Base-by-base conservation (phyloP, 164 flowering plant species). In the Akebia trifoliata region DNA sequence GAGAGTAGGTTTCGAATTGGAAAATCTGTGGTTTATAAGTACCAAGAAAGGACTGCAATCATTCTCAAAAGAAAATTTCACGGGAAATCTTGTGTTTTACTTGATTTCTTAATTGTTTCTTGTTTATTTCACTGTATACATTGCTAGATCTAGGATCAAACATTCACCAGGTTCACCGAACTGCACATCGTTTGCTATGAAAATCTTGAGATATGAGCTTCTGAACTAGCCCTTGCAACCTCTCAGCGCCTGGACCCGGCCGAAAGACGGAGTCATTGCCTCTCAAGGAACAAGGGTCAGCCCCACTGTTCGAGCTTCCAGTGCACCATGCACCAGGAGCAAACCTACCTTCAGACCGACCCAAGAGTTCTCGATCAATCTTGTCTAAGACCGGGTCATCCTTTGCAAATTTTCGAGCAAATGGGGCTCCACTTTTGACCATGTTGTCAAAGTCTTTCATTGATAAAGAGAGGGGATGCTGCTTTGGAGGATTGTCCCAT, bases 401-500 rank as follows among this genome's bases (percentile, higher is more conserved):
- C 74, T 74, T 84, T 24, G 73, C 74, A 56, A 90, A 94, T 60
- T 94, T 94, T 35, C 97, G 71, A 21, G 99, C 99, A 75, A 94
- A 94, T 9, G 92, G 83, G 0, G 99, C 95, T 5, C 88, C 85
- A 67, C 96, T 86, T 62, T 84, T 65, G 2, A 94, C 90, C 95
- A 94, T 90, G 39, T 79, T 72, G 38, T 73, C 69, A 38, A 79
- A 86, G 62, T 94, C 89, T 63, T 83, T 87, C 51, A 75, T 71
- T 0, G 97, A 57, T 59, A 90, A 70, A 6, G 75, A 42, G 39
- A 62, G 61, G 4, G 99, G 99, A 62, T 93, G 99, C 70, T 93
- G 99, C 75, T 85, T 93, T 0, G 99, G 99, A 65, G 99, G 99
- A 66, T 20, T 81, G 79, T 90, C 99, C 99, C 99, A 93, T 29